A percentile compares a stretch with the other conserved stretches of the same genome.
These are phyloP conservation scores for Omphalea diandra DNA, from an alignment of 441 rosid genomes.

Conservation along the genomic window DNA sequence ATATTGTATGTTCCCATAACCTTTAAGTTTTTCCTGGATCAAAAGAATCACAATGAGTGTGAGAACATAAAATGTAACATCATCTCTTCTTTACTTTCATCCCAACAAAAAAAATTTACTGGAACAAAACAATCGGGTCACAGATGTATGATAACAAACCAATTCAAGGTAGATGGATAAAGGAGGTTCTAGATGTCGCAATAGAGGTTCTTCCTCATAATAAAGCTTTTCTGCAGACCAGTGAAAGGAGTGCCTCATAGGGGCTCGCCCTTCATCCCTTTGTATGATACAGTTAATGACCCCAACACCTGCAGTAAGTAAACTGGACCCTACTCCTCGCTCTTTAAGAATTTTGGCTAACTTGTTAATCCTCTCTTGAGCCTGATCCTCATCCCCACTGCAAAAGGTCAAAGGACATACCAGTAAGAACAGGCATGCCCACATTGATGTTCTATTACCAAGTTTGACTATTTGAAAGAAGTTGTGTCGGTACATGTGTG, in stretches of 20 bases:
- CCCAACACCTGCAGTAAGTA: constrained; percentile 80
- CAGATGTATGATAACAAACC: constrained; percentile 49
- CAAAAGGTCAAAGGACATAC: constrained; percentile 27
- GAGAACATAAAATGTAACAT: constrained; percentile 9
- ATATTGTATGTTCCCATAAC: constrained; percentile 70
- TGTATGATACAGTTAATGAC: constrained; percentile 98
- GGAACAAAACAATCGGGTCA: constrained; percentile 8
- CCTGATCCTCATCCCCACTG: constrained; percentile 99
- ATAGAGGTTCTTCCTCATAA: constrained; percentile 89
- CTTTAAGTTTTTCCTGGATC: constrained; percentile 94
- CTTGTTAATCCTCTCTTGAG: constrained; percentile 92
- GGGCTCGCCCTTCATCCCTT: constrained; percentile 98
- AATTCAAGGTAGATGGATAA: constrained; percentile 93
- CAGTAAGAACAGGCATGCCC: constrained; percentile 21
- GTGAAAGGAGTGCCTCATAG: constrained; percentile 98
- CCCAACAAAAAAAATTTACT: too few species aligned
- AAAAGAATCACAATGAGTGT: constrained; percentile 23
- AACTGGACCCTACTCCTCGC: constrained; percentile 71
- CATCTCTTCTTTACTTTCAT: neutral
- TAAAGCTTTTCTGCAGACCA: constrained; percentile 79
- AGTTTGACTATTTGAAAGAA: constrained; percentile 2
- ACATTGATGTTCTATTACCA: neutral
- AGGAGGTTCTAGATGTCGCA: constrained; percentile 98
- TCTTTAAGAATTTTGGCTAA: constrained; percentile 95
- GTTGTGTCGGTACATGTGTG: neutral